Evolutionary conservation across 2,329 filamentous ascomycete genomes (phyloP).

Genomic region (Cytospora mali): DNA sequence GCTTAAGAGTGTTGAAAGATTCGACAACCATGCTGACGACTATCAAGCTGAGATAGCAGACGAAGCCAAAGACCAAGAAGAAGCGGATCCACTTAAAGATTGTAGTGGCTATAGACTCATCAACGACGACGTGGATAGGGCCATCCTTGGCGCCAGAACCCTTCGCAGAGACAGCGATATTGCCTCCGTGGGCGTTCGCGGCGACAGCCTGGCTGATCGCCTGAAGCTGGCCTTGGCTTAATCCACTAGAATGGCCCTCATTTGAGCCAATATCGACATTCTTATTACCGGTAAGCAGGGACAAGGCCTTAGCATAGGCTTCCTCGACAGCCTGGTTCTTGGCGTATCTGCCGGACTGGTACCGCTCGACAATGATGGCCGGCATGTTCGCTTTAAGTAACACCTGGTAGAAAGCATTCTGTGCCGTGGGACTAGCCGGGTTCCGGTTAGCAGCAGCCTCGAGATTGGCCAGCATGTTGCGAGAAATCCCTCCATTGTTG

Average conservation of each 20-base stretch:
- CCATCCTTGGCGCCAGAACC: slow-evolving; percentile 75
- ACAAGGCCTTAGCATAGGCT: slow-evolving; percentile 75
- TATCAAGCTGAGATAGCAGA: slow-evolving; percentile 78
- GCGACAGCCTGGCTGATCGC: slow-evolving; percentile 82
- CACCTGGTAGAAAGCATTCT: slow-evolving; percentile 92
- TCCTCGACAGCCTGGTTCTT: slow-evolving; percentile 76
- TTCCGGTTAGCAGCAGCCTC: slow-evolving; percentile 95
- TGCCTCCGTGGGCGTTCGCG: slow-evolving; percentile 68
- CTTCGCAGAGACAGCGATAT: slow-evolving; percentile 56
- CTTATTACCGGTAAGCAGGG: slow-evolving; percentile 34
- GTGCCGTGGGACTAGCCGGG: slow-evolving; percentile 80
- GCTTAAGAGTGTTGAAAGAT: slow-evolving; percentile 76
- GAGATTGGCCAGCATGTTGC: slow-evolving; percentile 75
- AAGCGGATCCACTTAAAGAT: slow-evolving; percentile 95
- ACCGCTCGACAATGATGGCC: slow-evolving; percentile 86
- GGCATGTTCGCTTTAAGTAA: slow-evolving; percentile 92
- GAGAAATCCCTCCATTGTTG: slow-evolving; percentile 53
- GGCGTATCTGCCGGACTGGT: slow-evolving; percentile 83
- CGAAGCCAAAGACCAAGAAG: slow-evolving; percentile 73
- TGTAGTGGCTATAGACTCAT: slow-evolving; percentile 77
- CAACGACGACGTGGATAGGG: slow-evolving; percentile 94
- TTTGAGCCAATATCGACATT: slow-evolving; percentile 34
- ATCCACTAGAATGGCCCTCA: slow-evolving; percentile 40
- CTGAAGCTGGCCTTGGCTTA: slow-evolving; percentile 68
- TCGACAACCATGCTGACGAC: slow-evolving; percentile 83